phyloP scores from a whole-genome alignment of 306 rosid species.

The Casuarina cunninghamiana region DNA sequence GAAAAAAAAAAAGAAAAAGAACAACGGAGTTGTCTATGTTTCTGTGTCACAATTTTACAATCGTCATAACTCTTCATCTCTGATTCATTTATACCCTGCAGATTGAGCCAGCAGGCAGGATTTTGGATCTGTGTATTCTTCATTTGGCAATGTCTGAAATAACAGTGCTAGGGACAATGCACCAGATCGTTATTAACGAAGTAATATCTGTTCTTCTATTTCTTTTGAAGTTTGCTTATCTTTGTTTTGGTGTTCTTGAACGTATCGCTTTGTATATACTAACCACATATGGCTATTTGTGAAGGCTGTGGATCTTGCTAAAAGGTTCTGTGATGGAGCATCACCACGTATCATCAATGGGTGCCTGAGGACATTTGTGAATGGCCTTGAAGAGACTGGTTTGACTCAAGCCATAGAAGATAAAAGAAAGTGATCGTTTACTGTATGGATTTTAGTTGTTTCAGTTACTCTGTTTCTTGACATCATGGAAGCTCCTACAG shows the following conservation, averaged over 20 bases:
- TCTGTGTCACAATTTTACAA: background rate
- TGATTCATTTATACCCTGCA: slow-evolving; percentile 22
- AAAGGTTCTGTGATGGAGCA: slow-evolving; percentile 93
- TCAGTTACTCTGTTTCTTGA: background rate
- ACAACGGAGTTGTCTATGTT: background rate
- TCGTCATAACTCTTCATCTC: background rate
- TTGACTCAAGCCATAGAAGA: slow-evolving; percentile 19
- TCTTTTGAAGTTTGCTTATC: background rate
- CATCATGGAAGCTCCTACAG: background rate
- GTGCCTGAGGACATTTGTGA: slow-evolving; percentile 72
- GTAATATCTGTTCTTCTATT: slow-evolving; percentile 32
- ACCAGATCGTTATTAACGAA: slow-evolving; percentile 89
- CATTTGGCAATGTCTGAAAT: slow-evolving; percentile 95
- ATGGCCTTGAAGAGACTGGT: slow-evolving; percentile 39
- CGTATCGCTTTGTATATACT: background rate
- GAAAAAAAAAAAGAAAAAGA: too few species aligned
- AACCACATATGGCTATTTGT: slow-evolving; percentile 25
- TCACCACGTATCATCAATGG: slow-evolving; percentile 94
- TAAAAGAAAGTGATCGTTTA: slow-evolving; percentile 25
- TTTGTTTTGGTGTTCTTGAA: background rate
- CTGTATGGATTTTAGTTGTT: background rate
- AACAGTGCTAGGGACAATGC: slow-evolving; percentile 60
- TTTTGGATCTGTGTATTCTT: slow-evolving; percentile 92
- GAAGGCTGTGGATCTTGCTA: slow-evolving; percentile 94
- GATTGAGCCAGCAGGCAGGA: slow-evolving; percentile 74